Conservation (phyloP, 345 rosid species). For the Litchi chinensis region DNA sequence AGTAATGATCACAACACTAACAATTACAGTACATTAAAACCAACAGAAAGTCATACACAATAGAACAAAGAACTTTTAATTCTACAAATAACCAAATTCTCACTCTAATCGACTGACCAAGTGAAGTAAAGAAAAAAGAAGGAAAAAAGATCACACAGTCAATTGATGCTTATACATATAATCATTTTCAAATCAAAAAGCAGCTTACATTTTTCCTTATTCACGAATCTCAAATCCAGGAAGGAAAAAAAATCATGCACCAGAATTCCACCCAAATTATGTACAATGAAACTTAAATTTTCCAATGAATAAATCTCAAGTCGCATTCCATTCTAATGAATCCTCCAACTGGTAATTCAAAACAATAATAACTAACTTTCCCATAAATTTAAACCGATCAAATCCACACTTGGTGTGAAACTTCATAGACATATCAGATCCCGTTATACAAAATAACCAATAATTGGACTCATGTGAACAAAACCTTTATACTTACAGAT, state of each 20-base stretch:
- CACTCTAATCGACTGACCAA: not conserved
- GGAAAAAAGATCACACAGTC: not conserved
- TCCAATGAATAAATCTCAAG: not conserved
- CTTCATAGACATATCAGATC: not conserved
- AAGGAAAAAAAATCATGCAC: not conserved
- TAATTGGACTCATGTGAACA: not conserved
- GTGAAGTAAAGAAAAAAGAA: not conserved
- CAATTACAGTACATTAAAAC: constrained; percentile 5
- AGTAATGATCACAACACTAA: not conserved
- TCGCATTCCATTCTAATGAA: not conserved
- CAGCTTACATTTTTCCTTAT: not conserved
- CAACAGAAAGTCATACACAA: not conserved
- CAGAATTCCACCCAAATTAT: not conserved
- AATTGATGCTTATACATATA: not conserved
- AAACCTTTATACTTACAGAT: not conserved
- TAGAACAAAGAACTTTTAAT: not conserved
- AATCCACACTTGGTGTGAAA: not conserved
- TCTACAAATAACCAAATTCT: not conserved
- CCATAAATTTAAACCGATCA: not conserved
- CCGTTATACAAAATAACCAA: not conserved
- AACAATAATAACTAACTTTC: not conserved
- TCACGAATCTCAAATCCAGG: not conserved
- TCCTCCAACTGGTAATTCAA: not conserved
- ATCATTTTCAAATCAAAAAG: not conserved
- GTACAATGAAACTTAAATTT: not conserved